Base-by-base conservation (phyloP, 345 rosid genomes). In the Pugionium dolabratum region DNA sequence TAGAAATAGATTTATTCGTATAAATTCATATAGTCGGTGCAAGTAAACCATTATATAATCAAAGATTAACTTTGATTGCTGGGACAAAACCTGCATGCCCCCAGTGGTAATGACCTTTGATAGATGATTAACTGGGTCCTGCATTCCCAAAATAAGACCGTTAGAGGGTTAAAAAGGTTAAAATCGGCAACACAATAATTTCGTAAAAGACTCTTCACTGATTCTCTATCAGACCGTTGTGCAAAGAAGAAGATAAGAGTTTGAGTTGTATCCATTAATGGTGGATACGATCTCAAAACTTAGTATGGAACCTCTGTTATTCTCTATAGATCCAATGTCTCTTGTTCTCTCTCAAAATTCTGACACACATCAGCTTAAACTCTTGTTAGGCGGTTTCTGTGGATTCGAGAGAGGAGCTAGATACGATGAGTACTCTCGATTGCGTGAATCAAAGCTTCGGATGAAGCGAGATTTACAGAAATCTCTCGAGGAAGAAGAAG, bases 341-440 rank as follows among this genome's bases (percentile, higher is more conserved):
- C 84, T 90, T 1, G 70, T 91, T 9, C 84, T 84, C 43, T 85
- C 90, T n/a, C 88, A 86, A 10, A 79, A 79, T 44, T 60, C 84
- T 28, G 37, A 65, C 55, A 62, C 71, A 2, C 89, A 82, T 4
- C 57, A 80, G 43, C 78, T 86, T 43, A 76, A 82, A 31, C 82
- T 70, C 67, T 83, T 88, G 67, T 61, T 81, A 51, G 70, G 85
- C 1, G 81, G 83, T 61, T 46, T 64, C 56, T 80, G 57, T 48
- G 41, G 47, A 45, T 70, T 88, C 85, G 94, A 88, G 80, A 83
- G 98, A 75, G 98, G 98, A 30, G 94, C 97, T 2, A 80, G 89
- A 54, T 93, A 93, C 82, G 41, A 68, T n/a, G 94, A 84, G 10
- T 93, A 93, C 69, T 82, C 97, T 0, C 58, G 78, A 54, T 64